Base-by-base conservation (phyloP, 345 rosid species). In the Iberis pinnata region DNA sequence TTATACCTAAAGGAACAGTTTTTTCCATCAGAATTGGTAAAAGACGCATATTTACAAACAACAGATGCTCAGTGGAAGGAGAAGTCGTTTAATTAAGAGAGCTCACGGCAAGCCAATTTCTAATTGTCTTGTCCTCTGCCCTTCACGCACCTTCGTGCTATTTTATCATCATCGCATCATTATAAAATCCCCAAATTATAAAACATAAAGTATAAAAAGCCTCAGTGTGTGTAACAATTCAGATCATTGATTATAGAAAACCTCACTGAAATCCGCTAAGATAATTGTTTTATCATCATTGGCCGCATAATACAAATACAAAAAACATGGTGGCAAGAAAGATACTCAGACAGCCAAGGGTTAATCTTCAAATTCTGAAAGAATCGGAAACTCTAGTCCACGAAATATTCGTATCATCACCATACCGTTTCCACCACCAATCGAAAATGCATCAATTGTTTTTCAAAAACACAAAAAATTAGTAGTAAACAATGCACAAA, bases 361-460 rank as follows among this genome's bases (percentile, higher is more conserved):
- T 70, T 81, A 70, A 54, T 92, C 95, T 70, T 92, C 98, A 88
- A 77, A 61, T 78, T 61, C 74, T 38, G 74, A 74, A 79, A 39
- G 65, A 65, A 88, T 92, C 98, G 61, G 98, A 88, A 88, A 88
- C 98, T 88, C 95, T 88, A 88, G 97, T 92, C 97, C 97, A 92
- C 82, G 74, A 73, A 36, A 38, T 39, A 43, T 41, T 70, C 72
- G 79, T 60, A 49, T 88, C 98, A 71, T 88, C n/a, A n/a, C n/a
- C n/a, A n/a, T n/a, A n/a, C n/a, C n/a, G n/a, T n/a, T n/a, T n/a
- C n/a, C n/a, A n/a, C n/a, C n/a, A n/a, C n/a, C n/a, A n/a, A n/a
- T n/a, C n/a, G n/a, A n/a, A n/a, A n/a, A n/a, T n/a, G n/a, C n/a
- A n/a, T n/a, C n/a, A n/a, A n/a, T n/a, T n/a, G n/a, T n/a, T n/a